Evolutionary conservation across 2,329 filamentous ascomycete species (phyloP).

Genomic region (Colletotrichum falcatum): DNA sequence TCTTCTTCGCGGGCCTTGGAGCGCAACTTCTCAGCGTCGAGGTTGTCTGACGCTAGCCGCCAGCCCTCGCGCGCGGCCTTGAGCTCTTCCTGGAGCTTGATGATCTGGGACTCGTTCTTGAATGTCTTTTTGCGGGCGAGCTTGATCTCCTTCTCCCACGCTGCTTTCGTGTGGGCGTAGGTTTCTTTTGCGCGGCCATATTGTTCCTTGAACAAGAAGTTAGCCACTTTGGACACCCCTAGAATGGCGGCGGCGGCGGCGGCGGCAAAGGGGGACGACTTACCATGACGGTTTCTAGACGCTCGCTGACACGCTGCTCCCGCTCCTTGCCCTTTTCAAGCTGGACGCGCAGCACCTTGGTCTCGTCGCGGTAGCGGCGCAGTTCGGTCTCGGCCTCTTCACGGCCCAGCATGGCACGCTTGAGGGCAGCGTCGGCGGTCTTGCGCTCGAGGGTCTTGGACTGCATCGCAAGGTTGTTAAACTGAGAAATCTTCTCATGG

Average conservation of each 20-base stretch:
- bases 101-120: constrained; percentile 76
- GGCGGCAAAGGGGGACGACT: background rate
- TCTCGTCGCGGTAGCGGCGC: constrained; percentile 72
- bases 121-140: constrained; percentile 78
- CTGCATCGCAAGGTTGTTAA: constrained; percentile 74
- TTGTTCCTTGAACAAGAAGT: constrained; percentile 66
- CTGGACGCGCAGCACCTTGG: constrained; percentile 65
- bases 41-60: constrained; percentile 67
- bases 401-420: constrained; percentile 74
- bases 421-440: constrained; percentile 73
- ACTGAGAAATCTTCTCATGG: constrained; percentile 77
- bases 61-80: constrained; percentile 69
- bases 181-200: constrained; percentile 78
- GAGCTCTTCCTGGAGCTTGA: constrained; percentile 80
- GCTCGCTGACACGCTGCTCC: constrained; percentile 74
- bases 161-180: constrained; percentile 71
- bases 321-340: constrained; percentile 74
- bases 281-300: constrained; percentile 78
- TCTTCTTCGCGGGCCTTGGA: constrained; percentile 74
- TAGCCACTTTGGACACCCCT: constrained; percentile 20
- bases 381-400: constrained; percentile 80
- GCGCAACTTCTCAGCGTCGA: constrained; percentile 73
- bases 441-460: constrained; percentile 73
- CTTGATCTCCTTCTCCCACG: constrained; percentile 82
- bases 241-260: background rate